phyloP scores from a whole-genome alignment of 441 rosid species.

The Mallotus japonicus region DNA sequence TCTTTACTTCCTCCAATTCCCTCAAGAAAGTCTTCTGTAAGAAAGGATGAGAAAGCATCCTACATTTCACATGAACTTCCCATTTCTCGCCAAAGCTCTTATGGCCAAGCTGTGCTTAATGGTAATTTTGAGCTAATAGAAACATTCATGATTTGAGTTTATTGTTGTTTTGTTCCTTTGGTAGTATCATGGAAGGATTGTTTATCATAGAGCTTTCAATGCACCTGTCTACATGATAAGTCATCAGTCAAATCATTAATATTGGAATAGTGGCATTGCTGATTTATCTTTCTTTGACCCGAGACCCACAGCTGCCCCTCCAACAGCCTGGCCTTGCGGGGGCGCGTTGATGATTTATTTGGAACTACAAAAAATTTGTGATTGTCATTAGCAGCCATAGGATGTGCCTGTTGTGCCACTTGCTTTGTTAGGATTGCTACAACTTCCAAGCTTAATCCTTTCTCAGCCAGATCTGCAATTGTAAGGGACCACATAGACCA shows the following conservation, averaged over 20 bases:
- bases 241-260: neutral
- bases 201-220: neutral
- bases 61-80: conserved; percentile 53
- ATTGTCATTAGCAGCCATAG: neutral
- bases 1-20: conserved; percentile 54
- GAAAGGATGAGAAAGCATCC: conserved; percentile 43
- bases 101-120: conserved; percentile 75
- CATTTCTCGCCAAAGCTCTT: conserved; percentile 59
- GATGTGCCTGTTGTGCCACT: conserved; percentile 16
- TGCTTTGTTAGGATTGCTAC: conserved; percentile 15
- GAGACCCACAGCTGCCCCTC: too few relatives aligned
- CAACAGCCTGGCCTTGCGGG: too few relatives aligned
- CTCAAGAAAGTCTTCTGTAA: conserved; percentile 30
- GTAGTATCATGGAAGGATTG: neutral
- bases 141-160: neutral
- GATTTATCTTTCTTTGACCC: too few relatives aligned
- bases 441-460: conserved; percentile 5
- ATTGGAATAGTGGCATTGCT: conserved; percentile 10
- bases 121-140: conserved; percentile 38
- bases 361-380: neutral
- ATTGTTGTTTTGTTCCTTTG: neutral
- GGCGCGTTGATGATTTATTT: conserved; percentile 1
- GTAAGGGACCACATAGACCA: conserved; percentile 27
- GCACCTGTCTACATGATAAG: neutral
- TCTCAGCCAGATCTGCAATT: conserved; percentile 7